Evolutionary conservation across 2,329 filamentous ascomycete genomes (phyloP).

Genomic region (Cadophora sp.): DNA sequence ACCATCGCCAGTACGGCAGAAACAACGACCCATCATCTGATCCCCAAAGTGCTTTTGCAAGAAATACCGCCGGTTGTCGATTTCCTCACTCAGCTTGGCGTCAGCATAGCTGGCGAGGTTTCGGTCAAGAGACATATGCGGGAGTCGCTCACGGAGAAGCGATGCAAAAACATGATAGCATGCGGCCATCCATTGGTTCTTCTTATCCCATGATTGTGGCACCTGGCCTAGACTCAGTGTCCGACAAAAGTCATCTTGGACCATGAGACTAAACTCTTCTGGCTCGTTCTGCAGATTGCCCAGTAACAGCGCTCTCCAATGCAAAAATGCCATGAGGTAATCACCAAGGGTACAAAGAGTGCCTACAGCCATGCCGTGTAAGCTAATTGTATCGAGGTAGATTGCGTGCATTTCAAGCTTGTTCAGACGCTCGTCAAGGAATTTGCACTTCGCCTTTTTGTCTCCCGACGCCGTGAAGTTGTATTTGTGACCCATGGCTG

Average conservation of each 20-base stretch:
- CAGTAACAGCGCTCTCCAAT: neutral
- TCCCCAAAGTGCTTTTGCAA: conserved; percentile 8
- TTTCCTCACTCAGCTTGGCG: neutral
- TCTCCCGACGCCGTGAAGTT: neutral
- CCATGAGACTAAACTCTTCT: neutral
- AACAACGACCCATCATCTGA: conserved; percentile 13
- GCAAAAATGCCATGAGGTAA: neutral
- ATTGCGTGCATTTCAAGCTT: neutral
- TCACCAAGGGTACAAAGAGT: neutral
- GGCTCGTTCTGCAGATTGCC: neutral
- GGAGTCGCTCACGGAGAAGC: neutral
- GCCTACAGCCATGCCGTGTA: neutral
- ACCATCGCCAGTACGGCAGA: neutral
- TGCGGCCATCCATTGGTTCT: neutral
- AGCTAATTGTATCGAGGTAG: neutral
- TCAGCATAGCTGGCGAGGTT: neutral
- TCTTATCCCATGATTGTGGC: neutral
- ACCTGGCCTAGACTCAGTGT: neutral
- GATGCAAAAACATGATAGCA: conserved; percentile 4
- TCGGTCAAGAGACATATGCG: neutral
- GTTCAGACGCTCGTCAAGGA: neutral
- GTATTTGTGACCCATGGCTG: neutral
- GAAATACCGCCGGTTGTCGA: neutral
- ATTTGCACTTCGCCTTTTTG: neutral
- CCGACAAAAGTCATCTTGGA: neutral